Conservation (phyloP, 768 basidiomycete genomes). For the Wakefieldia striispora region DNA sequence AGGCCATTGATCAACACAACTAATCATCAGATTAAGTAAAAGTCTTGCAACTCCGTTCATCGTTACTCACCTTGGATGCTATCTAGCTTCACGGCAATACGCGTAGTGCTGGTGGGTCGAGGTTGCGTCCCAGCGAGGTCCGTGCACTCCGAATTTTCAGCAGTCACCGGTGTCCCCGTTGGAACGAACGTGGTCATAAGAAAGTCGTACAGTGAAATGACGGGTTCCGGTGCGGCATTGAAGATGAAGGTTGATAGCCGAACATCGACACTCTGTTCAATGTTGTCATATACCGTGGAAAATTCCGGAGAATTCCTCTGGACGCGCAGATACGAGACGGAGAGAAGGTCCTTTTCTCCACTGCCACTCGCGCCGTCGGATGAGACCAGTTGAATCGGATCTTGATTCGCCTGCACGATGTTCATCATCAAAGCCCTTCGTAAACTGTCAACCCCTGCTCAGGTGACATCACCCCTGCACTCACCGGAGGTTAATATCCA, state of each 20-base stretch:
- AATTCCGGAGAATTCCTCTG: slow-evolving; percentile 88
- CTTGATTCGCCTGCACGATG: slow-evolving; percentile 54
- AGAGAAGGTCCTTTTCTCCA: slow-evolving; percentile 66
- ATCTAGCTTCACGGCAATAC: slow-evolving; percentile 79
- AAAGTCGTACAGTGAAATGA: slow-evolving; percentile 91
- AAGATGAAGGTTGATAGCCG: slow-evolving; percentile 90
- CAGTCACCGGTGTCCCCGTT: slow-evolving; percentile 9
- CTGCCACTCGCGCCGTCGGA: slow-evolving; percentile 45
- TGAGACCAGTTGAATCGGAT: slow-evolving; percentile 63
- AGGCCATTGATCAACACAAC: slow-evolving; percentile 76
- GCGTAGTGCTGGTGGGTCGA: slow-evolving; percentile 56
- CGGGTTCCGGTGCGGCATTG: slow-evolving; percentile 84
- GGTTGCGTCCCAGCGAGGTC: slow-evolving; percentile 1
- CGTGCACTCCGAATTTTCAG: slow-evolving; percentile 9
- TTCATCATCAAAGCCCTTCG: slow-evolving; percentile 73
- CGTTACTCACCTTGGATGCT: slow-evolving; percentile 67
- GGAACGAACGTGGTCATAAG: slow-evolving; percentile 96
- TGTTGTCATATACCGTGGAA: slow-evolving; percentile 69
- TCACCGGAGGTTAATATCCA: slow-evolving; percentile 78
- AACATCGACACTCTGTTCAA: slow-evolving; percentile 86
- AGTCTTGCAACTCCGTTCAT: not conserved
- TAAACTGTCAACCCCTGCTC: slow-evolving; percentile 7
- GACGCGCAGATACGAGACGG: slow-evolving; percentile 73
- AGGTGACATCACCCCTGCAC: slow-evolving; percentile 5
- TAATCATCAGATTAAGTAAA: slow-evolving; percentile 30